Conservation (phyloP, 202 grass and related monocot genomes). For the Bolboschoenoplectus hybrid region DNA sequence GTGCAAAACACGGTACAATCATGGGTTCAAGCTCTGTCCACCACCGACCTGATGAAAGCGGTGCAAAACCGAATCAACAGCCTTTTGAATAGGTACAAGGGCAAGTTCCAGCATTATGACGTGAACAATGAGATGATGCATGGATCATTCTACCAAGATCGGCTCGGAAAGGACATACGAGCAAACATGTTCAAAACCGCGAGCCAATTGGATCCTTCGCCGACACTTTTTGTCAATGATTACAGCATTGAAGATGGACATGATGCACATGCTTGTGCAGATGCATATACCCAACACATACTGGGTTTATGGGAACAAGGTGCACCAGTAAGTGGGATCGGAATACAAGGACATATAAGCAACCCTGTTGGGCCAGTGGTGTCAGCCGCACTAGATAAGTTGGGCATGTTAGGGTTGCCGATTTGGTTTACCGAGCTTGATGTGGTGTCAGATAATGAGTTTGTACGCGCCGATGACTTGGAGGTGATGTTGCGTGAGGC, state of each 20-base stretch:
- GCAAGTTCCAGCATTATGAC: conserved; percentile 82
- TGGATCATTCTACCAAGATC: conserved; percentile 87
- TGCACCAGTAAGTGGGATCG: conserved; percentile 64
- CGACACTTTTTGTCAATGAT: conserved; percentile 91
- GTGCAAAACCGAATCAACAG: conserved; percentile 52
- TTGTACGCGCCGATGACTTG: conserved; percentile 81
- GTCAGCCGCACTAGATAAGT: conserved; percentile 49
- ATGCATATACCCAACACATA: conserved; percentile 78
- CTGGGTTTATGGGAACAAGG: conserved; percentile 66
- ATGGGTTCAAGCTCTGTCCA: conserved; percentile 61
- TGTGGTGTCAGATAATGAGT: conserved; percentile 74
- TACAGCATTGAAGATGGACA: conserved; percentile 78
- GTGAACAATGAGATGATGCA: conserved; percentile 98
- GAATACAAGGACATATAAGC: conserved; percentile 71
- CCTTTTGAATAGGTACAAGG: conserved; percentile 71
- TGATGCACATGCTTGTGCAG: conserved; percentile 55
- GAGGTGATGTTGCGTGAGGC: conserved; percentile 79
- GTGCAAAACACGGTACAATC: conserved; percentile 63
- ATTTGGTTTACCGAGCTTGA: conserved; percentile 94
- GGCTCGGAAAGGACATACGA: conserved; percentile 63
- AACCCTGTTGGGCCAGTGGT: conserved; percentile 60
- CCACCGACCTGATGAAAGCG: conserved; percentile 58
- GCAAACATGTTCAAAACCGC: conserved; percentile 73
- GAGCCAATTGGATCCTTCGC: conserved; percentile 56
- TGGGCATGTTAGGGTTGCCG: conserved; percentile 62